A percentile compares a stretch with the other conserved stretches of the same genome.
These are phyloP conservation scores for Suillus placidus DNA, from an alignment of 768 basidiomycete species.

Conservation along the genomic window DNA sequence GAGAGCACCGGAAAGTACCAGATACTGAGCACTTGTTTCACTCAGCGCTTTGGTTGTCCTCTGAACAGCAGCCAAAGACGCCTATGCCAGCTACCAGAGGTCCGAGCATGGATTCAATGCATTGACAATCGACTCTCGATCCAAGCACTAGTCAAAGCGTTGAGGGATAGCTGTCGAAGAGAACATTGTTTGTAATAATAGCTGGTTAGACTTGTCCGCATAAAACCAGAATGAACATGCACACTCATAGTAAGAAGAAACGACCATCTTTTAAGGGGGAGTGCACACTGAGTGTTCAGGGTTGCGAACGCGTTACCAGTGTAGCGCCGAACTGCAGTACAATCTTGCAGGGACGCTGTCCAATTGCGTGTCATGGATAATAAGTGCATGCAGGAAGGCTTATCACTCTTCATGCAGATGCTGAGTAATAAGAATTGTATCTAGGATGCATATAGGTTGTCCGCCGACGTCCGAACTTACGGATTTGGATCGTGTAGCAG, in stretches of 20 bases:
- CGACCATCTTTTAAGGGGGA: background rate
- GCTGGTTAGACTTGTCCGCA: background rate
- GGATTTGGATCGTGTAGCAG: conserved; percentile 33
- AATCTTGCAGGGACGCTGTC: background rate
- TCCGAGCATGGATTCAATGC: background rate
- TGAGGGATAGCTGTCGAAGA: background rate
- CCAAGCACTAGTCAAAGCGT: background rate
- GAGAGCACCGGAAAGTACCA: background rate
- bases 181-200: background rate
- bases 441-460: background rate
- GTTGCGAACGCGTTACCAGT: background rate
- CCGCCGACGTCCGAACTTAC: conserved; percentile 22
- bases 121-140: background rate
- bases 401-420: conserved; percentile 19
- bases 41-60: background rate
- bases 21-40: background rate
- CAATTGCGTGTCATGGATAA: no score
- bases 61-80: background rate
- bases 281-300: background rate
- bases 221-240: background rate
- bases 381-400: no score
- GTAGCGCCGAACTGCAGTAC: background rate
- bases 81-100: background rate
- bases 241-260: background rate
- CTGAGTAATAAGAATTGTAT: conserved; percentile 60